Percentiles rank a stretch among this genome's conserved stretches.
These are phyloP conservation scores for Diaporthe sp. DNA, from an alignment of 2,329 filamentous ascomycete species.

Conservation along the genomic window DNA sequence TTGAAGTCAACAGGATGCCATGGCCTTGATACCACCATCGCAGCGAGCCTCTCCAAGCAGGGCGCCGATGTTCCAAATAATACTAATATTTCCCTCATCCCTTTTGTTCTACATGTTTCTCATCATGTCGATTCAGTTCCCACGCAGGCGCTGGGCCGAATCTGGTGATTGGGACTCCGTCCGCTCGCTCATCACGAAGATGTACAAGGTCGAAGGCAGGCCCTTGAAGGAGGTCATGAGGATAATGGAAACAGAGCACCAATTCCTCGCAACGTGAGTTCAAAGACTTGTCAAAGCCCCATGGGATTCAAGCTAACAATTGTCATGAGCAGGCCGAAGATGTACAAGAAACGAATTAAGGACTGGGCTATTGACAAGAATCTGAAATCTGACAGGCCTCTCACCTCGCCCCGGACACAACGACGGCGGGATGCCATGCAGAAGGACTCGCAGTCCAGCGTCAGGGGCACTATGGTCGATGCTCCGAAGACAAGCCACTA, in stretches of 20 bases:
- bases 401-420: background rate
- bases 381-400: background rate
- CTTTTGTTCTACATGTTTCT: background rate
- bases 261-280: slow-evolving; percentile 37
- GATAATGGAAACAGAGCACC: slow-evolving; percentile 36
- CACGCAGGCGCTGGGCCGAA: slow-evolving; percentile 26
- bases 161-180: slow-evolving; percentile 15
- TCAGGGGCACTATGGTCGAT: background rate
- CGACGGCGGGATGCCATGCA: background rate
- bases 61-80: background rate
- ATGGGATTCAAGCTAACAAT: background rate
- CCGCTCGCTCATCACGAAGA: slow-evolving; percentile 23
- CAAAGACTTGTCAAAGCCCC: background rate
- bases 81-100: background rate
- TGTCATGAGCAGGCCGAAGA: slow-evolving; percentile 26
- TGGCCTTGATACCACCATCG: background rate
- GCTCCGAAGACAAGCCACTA: background rate
- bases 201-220: slow-evolving; percentile 37
- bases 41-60: background rate
- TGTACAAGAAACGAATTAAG: slow-evolving; percentile 37
- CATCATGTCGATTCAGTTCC: slow-evolving; percentile 3
- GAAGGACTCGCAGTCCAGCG: background rate
- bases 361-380: slow-evolving; percentile 36
- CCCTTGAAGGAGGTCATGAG: slow-evolving; percentile 39
- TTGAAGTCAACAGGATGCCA: background rate